Conservation (phyloP, 148 eudicot genomes). For the Chenopodium quinoa region DNA sequence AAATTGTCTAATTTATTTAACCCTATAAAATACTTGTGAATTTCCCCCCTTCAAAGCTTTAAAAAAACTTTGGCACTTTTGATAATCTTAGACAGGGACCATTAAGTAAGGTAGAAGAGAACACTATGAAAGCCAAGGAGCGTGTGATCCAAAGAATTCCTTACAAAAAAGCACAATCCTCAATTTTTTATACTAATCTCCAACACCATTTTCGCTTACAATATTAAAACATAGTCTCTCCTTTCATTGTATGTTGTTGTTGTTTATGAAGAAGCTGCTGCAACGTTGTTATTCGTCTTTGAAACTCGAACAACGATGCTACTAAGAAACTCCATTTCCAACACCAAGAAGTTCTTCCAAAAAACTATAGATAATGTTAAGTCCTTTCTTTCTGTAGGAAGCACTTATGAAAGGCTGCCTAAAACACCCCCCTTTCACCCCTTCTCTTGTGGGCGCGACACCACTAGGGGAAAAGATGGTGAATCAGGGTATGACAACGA, state of each 20-base stretch:
- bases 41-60: conserved; percentile 24
- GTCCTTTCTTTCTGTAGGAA: conserved; percentile 42
- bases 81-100: conserved; percentile 20
- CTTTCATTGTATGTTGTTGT: not conserved
- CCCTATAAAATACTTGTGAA: conserved; percentile 16
- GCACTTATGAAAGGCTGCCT: conserved; percentile 49
- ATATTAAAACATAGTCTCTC: not conserved
- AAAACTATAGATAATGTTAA: conserved; percentile 47
- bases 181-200: conserved; percentile 13
- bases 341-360: conserved; percentile 57
- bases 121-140: conserved; percentile 27
- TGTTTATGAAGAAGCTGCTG: conserved; percentile 17
- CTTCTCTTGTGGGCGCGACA: conserved; percentile 35
- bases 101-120: conserved; percentile 34
- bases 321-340: conserved; percentile 44
- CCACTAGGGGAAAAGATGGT: not conserved
- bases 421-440: conserved; percentile 41
- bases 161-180: conserved; percentile 11
- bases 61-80: conserved; percentile 20
- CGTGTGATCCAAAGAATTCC: conserved; percentile 29
- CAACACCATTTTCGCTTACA: not conserved
- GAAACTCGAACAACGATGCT: conserved; percentile 27
- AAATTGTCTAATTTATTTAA: not conserved
- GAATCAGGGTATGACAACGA: conserved; percentile 27
- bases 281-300: not conserved